These are phyloP conservation scores for Aureobasidium sp. DNA, from an alignment of 2,329 filamentous ascomycete genomes.

Conservation along the genomic window DNA sequence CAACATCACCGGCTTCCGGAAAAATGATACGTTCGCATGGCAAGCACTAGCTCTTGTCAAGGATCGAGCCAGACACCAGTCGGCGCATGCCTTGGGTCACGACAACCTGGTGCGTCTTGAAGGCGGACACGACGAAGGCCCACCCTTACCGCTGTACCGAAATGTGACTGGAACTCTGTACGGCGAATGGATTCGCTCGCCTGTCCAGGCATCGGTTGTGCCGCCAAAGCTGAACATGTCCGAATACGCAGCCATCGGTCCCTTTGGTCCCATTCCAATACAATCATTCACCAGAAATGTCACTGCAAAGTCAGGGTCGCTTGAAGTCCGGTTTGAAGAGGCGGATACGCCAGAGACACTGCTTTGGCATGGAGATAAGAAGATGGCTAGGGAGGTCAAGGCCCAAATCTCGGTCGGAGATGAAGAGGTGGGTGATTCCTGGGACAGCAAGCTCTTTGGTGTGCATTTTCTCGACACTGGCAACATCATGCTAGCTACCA, in stretches of 20 bases:
- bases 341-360: constrained; percentile 31
- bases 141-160: constrained; percentile 56
- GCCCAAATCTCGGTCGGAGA: constrained; percentile 68
- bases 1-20: constrained; percentile 64
- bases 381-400: constrained; percentile 56
- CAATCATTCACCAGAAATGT: constrained; percentile 70
- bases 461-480: constrained; percentile 81
- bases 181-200: constrained; percentile 64
- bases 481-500: constrained; percentile 72
- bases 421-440: constrained; percentile 60
- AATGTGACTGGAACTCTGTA: constrained; percentile 70
- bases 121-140: constrained; percentile 30
- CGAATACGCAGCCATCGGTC: constrained; percentile 54
- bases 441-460: constrained; percentile 73
- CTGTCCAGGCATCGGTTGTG: constrained; percentile 41
- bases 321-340: constrained; percentile 61
- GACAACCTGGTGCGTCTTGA: constrained; percentile 23
- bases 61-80: constrained; percentile 53
- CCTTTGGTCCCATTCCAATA: constrained; percentile 48
- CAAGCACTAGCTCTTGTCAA: constrained; percentile 60
- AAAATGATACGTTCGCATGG: constrained; percentile 71
- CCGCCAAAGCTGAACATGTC: constrained; percentile 39
- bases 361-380: constrained; percentile 24
- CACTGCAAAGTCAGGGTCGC: constrained; percentile 61
- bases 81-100: constrained; percentile 34